Evolutionary conservation across 768 basidiomycete species (phyloP).

Genomic region (Rhizopogon salebrosus): DNA sequence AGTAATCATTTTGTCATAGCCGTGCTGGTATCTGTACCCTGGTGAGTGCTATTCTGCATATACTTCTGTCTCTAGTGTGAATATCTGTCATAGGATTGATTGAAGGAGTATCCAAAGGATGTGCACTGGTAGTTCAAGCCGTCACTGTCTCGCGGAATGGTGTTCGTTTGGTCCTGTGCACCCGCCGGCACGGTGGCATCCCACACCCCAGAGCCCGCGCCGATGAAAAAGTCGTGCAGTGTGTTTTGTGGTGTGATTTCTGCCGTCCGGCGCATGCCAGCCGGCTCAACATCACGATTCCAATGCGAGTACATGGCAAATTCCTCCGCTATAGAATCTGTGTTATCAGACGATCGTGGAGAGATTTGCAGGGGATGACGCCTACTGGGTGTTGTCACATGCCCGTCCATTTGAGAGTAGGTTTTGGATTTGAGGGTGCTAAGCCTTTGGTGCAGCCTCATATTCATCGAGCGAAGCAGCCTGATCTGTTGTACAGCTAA

Average conservation of each 20-base stretch:
- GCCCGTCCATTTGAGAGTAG: not conserved
- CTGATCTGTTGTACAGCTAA: not conserved
- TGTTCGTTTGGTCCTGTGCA: not conserved
- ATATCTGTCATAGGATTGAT: not conserved
- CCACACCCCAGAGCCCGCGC: not conserved
- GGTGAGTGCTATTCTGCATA: not conserved
- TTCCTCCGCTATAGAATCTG: not conserved
- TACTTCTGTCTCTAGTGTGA: not conserved
- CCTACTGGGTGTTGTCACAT: not conserved
- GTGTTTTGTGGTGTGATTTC: not conserved
- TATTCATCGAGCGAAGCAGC: not conserved
- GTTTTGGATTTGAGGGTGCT: not conserved
- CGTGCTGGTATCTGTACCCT: not conserved
- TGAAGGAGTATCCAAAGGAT: not conserved
- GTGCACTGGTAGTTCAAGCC: not conserved
- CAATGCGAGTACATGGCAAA: too few relatives aligned
- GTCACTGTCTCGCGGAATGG: too few relatives aligned
- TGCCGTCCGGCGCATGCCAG: not conserved
- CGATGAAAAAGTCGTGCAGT: not conserved
- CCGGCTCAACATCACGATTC: not conserved
- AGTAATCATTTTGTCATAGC: not conserved
- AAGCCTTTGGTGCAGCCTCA: not conserved
- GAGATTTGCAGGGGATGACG: too few relatives aligned
- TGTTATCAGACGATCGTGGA: not conserved
- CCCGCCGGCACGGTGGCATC: not conserved